Evolutionary conservation across 768 basidiomycete species (phyloP).

Genomic region (Sistotremastrum niveocremeum): DNA sequence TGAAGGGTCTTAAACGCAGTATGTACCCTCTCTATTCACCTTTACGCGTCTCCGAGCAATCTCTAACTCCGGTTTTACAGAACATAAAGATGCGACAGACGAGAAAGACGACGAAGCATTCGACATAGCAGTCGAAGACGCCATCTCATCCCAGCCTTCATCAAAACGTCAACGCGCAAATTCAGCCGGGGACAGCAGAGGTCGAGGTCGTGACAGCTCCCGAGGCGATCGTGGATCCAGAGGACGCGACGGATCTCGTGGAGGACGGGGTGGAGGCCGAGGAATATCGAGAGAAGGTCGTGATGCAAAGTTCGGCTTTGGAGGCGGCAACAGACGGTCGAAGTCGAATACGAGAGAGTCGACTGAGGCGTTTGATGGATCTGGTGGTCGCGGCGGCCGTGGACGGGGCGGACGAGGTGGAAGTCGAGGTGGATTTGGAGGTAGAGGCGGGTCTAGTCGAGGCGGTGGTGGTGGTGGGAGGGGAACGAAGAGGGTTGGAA

Average conservation of each 20-base stretch:
- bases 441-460: conserved; percentile 18
- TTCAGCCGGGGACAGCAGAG: no score
- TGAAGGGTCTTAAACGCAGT: conserved; percentile 88
- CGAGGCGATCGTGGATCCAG: no score
- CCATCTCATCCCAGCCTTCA: conserved; percentile 56
- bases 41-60: neutral
- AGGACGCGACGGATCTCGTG: neutral
- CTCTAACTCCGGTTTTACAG: conserved; percentile 24
- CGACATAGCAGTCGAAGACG: conserved; percentile 85
- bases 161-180: conserved; percentile 30
- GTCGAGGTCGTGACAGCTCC: no score
- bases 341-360: conserved; percentile 78
- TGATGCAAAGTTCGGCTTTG: conserved; percentile 74
- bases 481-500: conserved; percentile 15
- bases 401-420: conserved; percentile 17
- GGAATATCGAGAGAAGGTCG: conserved; percentile 46
- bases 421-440: conserved; percentile 16
- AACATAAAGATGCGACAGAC: conserved; percentile 74
- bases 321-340: conserved; percentile 49
- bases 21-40: conserved; percentile 15
- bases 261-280: conserved; percentile 16
- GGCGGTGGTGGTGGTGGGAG: conserved; percentile 18
- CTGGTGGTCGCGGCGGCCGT: conserved; percentile 23
- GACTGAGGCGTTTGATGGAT: conserved; percentile 56
- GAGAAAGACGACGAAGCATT: conserved; percentile 60